Evolutionary conservation across 2,329 filamentous ascomycete species (phyloP), one percentile per base, ranked within the genome.

Genomic region (Penicillium sp.): DNA sequence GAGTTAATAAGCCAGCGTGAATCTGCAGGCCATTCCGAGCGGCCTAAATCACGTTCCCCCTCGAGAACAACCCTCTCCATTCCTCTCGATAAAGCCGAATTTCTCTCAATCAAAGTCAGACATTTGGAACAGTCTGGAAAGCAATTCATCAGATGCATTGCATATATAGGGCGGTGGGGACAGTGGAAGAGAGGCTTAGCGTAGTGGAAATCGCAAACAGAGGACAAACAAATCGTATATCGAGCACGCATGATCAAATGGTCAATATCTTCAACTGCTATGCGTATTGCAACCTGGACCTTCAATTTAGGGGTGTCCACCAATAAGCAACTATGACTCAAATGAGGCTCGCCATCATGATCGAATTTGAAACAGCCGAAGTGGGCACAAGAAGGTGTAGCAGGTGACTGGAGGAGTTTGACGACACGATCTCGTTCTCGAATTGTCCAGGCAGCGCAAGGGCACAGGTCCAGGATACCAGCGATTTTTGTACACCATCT

Each of bases 381-480:
- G 35, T 51, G 23, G 10, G 27, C 39, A 41, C 29, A 11, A 9
- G 11, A 14, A 19, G 38, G 40, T 16, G 39, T 52, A 10, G 29
- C n/a, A 23, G 38, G 40, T 23, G 56, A 48, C 35, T 35, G 23
- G n/a, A 60, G 56, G 11, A 58, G 10, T 36, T 51, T 34, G 14
- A 43, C 29, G 36, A 57, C 35, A 44, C 46, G 19, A 9, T 47
- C 39, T 46, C 56, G 47, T 26, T 38, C 50, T 45, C 49, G 52
- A 51, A 51, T 35, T 8, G 58, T 60, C 27, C 51, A 23, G 13
- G 50, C 47, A 47, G 50, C 38, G 43, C 58, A 60, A 11, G 51
- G 56, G 29, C 53, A 57, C 11, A 59, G 19, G 47, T 55, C 50
- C 36, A 40, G 41, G 34, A 59, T 53, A 29, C 56, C 55, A 16